Evolutionary conservation across 345 rosid species (phyloP).

Genomic region (Sonneratia caseolaris): DNA sequence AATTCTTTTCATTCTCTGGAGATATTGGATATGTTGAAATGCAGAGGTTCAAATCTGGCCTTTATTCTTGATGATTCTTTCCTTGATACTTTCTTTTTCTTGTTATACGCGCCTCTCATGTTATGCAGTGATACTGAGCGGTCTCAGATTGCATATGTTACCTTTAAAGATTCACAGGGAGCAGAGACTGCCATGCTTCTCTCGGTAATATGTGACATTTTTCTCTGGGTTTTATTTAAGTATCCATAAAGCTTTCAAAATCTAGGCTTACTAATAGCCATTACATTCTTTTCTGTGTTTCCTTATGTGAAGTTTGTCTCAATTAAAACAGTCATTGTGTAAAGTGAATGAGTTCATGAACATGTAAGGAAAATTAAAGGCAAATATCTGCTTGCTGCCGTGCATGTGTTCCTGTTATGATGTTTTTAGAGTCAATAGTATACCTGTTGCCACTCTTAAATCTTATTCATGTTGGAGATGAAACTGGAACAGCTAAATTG

Average conservation of each 20-base stretch:
- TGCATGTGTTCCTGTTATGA: neutral
- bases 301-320: neutral
- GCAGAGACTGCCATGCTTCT: slow-evolving; percentile 46
- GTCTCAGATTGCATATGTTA: slow-evolving; percentile 47
- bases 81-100: neutral
- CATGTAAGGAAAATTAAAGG: neutral
- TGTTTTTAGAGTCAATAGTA: neutral
- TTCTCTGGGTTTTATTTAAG: neutral
- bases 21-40: slow-evolving; percentile 63
- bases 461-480: neutral
- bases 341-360: neutral
- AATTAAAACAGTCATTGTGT: neutral
- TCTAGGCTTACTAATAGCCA: neutral
- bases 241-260: neutral
- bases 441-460: neutral
- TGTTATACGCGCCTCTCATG: slow-evolving; percentile 9
- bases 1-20: slow-evolving; percentile 83
- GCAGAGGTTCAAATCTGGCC: slow-evolving; percentile 33
- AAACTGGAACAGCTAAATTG: neutral
- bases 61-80: slow-evolving; percentile 3
- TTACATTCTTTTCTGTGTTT: neutral
- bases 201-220: slow-evolving; percentile 33
- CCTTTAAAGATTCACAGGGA: slow-evolving; percentile 52
- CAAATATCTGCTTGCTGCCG: neutral
- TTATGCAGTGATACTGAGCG: slow-evolving; percentile 50